Conservation (phyloP, 2,329 filamentous ascomycete genomes). For the Scedosporium boydii region DNA sequence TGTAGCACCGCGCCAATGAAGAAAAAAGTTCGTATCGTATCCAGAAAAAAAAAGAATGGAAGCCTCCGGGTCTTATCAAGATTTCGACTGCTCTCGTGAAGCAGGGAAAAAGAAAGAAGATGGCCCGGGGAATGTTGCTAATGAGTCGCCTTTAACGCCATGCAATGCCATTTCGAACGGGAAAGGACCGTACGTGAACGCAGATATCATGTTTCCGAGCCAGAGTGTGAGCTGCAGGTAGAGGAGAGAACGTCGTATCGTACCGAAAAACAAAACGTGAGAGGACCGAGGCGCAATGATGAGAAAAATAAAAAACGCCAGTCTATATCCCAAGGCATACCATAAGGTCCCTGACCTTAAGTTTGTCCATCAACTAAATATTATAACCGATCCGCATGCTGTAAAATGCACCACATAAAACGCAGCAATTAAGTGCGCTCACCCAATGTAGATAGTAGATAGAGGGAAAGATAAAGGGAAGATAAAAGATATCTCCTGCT, state of each 20-base stretch:
- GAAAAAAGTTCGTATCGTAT: no score
- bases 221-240: not conserved
- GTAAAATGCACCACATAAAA: not conserved
- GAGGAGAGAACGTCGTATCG: not conserved
- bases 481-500: not conserved
- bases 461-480: not conserved
- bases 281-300: not conserved
- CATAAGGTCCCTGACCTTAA: not conserved
- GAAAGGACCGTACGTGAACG: not conserved
- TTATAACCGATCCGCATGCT: not conserved
- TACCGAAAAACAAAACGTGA: not conserved
- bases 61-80: no score
- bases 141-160: not conserved
- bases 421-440: not conserved
- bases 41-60: no score
- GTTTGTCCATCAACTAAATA: not conserved
- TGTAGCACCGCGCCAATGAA: no score
- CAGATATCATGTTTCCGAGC: not conserved
- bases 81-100: no score
- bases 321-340: not conserved
- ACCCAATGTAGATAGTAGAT: not conserved
- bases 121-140: no score
- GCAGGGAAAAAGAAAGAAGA: no score
- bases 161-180: not conserved
- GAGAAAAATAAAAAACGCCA: not conserved